A percentile compares a stretch with the other conserved stretches of the same genome.
Conservation (phyloP, 495 filamentous ascomycete species). For the Penicillium lagena region DNA sequence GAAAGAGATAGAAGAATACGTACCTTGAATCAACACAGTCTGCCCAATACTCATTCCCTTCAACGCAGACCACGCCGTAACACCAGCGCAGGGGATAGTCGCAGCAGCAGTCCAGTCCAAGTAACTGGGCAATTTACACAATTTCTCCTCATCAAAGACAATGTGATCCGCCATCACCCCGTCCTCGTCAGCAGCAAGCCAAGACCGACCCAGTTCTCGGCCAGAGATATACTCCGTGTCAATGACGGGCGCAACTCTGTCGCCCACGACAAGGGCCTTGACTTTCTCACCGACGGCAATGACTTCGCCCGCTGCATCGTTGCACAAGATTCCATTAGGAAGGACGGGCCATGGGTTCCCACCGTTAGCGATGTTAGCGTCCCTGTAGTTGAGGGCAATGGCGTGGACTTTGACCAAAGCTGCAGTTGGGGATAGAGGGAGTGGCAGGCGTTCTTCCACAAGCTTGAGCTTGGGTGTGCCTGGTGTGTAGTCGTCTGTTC, state of each 20-base stretch:
- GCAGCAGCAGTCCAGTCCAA: constrained; percentile 23
- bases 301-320: constrained; percentile 32
- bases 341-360: constrained; percentile 29
- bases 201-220: constrained; percentile 13
- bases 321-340: constrained; percentile 24
- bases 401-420: constrained; percentile 36
- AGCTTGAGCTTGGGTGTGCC: constrained; percentile 18
- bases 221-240: constrained; percentile 25
- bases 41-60: constrained; percentile 23
- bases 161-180: constrained; percentile 29
- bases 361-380: constrained; percentile 32
- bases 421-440: constrained; percentile 16
- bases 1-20: not conserved
- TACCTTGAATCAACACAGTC: constrained; percentile 37
- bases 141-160: constrained; percentile 22
- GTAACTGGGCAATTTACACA: constrained; percentile 22
- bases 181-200: constrained; percentile 31
- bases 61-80: constrained; percentile 35
- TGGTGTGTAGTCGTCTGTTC: constrained; percentile 23
- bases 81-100: constrained; percentile 30
- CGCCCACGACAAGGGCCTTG: constrained; percentile 15
- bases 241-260: constrained; percentile 22
- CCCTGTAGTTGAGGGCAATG: constrained; percentile 39
- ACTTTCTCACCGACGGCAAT: constrained; percentile 27
- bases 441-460: constrained; percentile 10